Evolutionary conservation across 2,329 filamentous ascomycete species (phyloP).

Genomic region (Venturia effusa): DNA sequence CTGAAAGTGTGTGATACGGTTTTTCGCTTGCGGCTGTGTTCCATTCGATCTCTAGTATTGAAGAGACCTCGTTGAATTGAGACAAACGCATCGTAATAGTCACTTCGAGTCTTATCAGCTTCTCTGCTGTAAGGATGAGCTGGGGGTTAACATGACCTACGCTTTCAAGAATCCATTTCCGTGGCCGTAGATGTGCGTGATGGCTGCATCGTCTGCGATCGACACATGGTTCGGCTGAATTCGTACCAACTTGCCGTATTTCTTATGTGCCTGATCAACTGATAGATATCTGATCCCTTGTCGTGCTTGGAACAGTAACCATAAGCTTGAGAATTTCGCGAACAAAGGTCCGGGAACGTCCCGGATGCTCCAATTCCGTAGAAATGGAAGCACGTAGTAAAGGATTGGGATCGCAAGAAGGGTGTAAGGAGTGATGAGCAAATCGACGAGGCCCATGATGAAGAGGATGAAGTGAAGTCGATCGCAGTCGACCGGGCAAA

Average conservation of each 20-base stretch:
- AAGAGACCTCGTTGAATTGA: constrained; percentile 78
- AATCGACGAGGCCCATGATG: constrained; percentile 2
- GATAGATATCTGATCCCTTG: constrained; percentile 45
- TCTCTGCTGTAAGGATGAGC: not conserved
- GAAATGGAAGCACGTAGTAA: constrained; percentile 50
- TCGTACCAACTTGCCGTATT: constrained; percentile 66
- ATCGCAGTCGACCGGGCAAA: not conserved
- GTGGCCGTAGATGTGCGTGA: constrained; percentile 62
- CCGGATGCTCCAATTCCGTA: constrained; percentile 44
- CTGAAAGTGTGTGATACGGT: constrained; percentile 80
- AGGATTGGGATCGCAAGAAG: constrained; percentile 39
- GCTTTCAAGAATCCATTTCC: constrained; percentile 41
- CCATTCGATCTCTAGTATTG: constrained; percentile 71
- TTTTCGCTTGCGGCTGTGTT: constrained; percentile 85
- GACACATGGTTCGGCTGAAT: constrained; percentile 79
- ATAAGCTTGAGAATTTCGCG: constrained; percentile 63
- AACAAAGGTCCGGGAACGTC: constrained; percentile 53
- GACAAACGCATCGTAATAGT: constrained; percentile 88
- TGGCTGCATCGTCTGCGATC: constrained; percentile 69
- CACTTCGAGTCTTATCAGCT: constrained; percentile 33
- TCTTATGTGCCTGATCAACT: constrained; percentile 66
- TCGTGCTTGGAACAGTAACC: constrained; percentile 58
- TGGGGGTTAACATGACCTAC: constrained; percentile 16
- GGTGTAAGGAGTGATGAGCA: constrained; percentile 9
- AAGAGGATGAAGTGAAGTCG: not conserved